A percentile compares a stretch with the other conserved stretches of the same genome.
These are phyloP conservation scores for Phtheirospermum japonicum DNA, from an alignment of 257 asterid species.

Conservation along the genomic window DNA sequence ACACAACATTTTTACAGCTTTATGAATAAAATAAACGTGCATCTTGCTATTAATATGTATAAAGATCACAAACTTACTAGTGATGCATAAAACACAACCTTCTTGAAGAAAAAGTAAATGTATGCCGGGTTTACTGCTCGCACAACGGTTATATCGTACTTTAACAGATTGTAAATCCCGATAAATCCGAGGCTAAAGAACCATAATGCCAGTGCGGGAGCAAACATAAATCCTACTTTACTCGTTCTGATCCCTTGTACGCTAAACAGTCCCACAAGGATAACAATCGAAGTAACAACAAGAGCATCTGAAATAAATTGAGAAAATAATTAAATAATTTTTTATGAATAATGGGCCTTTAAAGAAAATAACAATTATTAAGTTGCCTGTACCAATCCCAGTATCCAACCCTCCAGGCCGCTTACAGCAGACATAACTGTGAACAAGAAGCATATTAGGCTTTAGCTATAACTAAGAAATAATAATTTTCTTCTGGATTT, in stretches of 20 bases:
- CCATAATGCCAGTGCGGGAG: conserved; percentile 96
- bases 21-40: no score
- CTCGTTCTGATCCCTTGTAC: conserved; percentile 88
- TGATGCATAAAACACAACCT: conserved; percentile 92
- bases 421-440: no score
- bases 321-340: no score
- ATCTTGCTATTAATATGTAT: no score
- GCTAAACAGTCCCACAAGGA: conserved; percentile 79
- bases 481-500: no score
- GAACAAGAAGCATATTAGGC: no score
- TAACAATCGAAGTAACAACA: conserved; percentile 71
- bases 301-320: conserved; percentile 98
- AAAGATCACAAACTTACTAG: no score
- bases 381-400: conserved; percentile 23
- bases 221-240: conserved; percentile 70
- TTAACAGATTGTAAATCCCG: conserved; percentile 78
- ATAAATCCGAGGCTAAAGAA: conserved; percentile 78
- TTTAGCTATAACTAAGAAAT: no score
- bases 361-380: no score
- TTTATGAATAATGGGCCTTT: no score
- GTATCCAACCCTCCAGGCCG: conserved; percentile 79
- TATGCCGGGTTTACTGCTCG: conserved; percentile 82
- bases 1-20: no score
- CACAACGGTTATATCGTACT: conserved; percentile 57
- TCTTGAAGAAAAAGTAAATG: conserved; percentile 75